Base-by-base conservation (phyloP, 1,284 basidiomycete species). In the Irpex lacteus region DNA sequence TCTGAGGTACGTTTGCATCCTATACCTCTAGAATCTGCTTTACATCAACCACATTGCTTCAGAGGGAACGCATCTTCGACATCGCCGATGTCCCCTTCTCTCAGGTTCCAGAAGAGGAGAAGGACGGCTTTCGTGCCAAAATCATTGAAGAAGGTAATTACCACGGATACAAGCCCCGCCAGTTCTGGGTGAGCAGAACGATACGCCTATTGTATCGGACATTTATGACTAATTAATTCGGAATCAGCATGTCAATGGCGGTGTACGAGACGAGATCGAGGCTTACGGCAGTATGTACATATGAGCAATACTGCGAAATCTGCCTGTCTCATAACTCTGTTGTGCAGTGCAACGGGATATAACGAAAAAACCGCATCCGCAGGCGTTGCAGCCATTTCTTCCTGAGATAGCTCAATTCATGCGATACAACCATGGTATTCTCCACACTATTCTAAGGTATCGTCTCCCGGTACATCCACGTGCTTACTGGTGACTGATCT, bases 71-170 rank as follows among this genome's bases (percentile, higher is more conserved):
- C 32, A 81, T 88, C 50, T 83, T 88, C 64, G 85, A 88, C 68
- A 85, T 90, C 60, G 86, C 85, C 18, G 82, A 90, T 65, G 68
- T 89, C 9, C 82, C 88, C 0, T 86, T 91, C 68, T 70, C 81
- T 0, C 74, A 76, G 44, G 85, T 88, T 0, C 65, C 71, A 4
- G 77, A 81, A 0, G 82, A 85, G 50, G 89, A 91, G 70, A 91
- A 90, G 72, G 70, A 75, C 57, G 70, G 69, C 18, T 87, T 86
- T 69, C 74, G 72, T 26, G 81, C 74, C 0, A 78, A 80, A 62
- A 80, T 81, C 52, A 83, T 84, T 62, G 75, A 76, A 53, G 78
- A 77, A 0, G 82, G 84, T 5, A 81, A 83, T 1, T 87, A 81
- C 64, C 79, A 84, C 68, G 87, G 86, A 5, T 89, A 88, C 68